Evolutionary conservation across 2,329 filamentous ascomycete genomes (phyloP), one percentile per base, ranked within the genome.

Genomic region (Colletotrichum liriopes): DNA sequence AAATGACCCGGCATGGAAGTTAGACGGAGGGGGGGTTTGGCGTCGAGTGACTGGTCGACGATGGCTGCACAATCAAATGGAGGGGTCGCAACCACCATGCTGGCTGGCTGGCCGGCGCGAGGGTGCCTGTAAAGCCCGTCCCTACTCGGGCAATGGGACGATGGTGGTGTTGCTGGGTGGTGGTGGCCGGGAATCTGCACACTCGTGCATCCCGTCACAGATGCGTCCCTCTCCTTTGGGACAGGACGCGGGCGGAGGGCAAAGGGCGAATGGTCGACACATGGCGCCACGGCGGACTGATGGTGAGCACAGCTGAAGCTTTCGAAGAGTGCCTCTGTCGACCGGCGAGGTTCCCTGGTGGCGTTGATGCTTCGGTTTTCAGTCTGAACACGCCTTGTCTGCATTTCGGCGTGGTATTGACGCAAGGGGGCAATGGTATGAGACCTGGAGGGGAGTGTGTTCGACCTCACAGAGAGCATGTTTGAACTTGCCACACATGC

Each of bases 131-230:
- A 45, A 45, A 23, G 59, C 37, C 8, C 61, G 18, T 23, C 35
- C 61, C 23, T 32, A 12, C 51, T 43, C 45, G 56, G 59, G 35
- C 18, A 32, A 59, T 39, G 51, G 39, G 29, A 35, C 32, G 23
- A 41, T 55, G 51, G 45, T 37, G 16, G 51, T 58, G 67, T 29
- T n/a, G 51, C 47, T 56, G 56, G 59, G 41, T 52, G 58, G 16
- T 63, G 69, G 59, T 64, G 69, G 69, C 35, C 69, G 58, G 65
- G 65, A 72, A 72, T 64, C 69, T 72, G 69, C 69, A 72, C 69
- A 54, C 65, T 69, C 58, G 65, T 72, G 69, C 65, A 64, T 72
- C 59, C 69, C 59, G 59, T 72, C 69, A 72, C 69, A 59, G 69
- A 63, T 69, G 69, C 69, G 65, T 72, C 51, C 59, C 69, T 68